phyloP scores from a whole-genome alignment of 139 green algal genomes.

The Tetraselmis chui region DNA sequence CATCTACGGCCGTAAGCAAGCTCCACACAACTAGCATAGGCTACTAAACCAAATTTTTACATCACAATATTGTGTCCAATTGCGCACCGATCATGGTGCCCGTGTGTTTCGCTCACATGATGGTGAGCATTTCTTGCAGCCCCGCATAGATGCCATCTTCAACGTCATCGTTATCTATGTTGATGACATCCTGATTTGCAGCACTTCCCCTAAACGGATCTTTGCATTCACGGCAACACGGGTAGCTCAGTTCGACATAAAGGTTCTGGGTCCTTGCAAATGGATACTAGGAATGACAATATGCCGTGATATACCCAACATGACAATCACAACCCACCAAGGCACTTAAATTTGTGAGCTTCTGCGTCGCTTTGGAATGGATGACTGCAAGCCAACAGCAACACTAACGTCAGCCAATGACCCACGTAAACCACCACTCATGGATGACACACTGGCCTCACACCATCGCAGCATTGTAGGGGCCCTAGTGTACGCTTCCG shows the following conservation, averaged over 20 bases:
- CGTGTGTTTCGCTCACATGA: background rate
- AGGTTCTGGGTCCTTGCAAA: background rate
- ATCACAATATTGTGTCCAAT: background rate
- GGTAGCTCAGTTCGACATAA: background rate
- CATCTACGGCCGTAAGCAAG: background rate
- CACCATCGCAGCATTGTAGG: background rate
- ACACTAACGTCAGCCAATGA: background rate
- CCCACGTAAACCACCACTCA: background rate
- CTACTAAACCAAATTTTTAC: background rate
- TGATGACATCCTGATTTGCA: background rate
- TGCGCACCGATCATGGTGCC: background rate
- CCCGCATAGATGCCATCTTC: background rate
- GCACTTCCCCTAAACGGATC: background rate
- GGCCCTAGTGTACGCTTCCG: background rate
- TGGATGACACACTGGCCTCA: background rate
- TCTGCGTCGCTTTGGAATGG: background rate
- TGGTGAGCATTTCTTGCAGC: background rate
- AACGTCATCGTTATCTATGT: background rate
- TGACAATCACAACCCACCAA: background rate
- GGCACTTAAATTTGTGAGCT: background rate
- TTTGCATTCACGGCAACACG: background rate
- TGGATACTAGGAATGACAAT: background rate
- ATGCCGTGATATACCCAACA: background rate
- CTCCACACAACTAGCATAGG: background rate
- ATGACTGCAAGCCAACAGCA: background rate